Base-by-base conservation (phyloP, 2,329 filamentous ascomycete genomes). In the Ciborinia camelliae region DNA sequence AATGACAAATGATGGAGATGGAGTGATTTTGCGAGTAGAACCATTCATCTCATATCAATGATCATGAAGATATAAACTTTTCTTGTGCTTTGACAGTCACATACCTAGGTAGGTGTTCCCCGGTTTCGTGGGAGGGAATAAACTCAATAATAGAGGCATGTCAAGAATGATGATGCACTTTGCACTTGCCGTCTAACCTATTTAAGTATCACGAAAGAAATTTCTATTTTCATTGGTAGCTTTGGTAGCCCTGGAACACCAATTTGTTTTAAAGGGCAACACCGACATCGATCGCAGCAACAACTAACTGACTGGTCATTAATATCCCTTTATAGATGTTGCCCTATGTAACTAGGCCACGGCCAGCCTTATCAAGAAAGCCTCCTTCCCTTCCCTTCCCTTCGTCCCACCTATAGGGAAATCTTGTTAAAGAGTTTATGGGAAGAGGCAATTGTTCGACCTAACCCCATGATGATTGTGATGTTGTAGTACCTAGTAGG, bases 21-120 rank as follows among this genome's bases (percentile, higher is more conserved):
- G n/a, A n/a, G n/a, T n/a, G n/a, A n/a, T n/a, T n/a, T n/a, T n/a
- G n/a, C n/a, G n/a, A n/a, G n/a, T n/a, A n/a, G n/a, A n/a, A n/a
- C n/a, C n/a, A n/a, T 23, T 15, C 50, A 35, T 52, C 50, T 52
- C 20, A 35, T 52, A 4, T 35, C 5, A 14, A 28, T 6, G 35
- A 9, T n/a, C 9, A n/a, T 10, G 8, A 47, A 58, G 39, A 45
- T 52, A 35, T 52, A 23, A 52, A 52, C 30, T 52, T 52, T 52
- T 35, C 20, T 12, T 45, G 48, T 51, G 50, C 50, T 45, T 47
- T 58, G 54, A 47, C 50, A 23, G 30, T 45, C 39, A 57, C 54
- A 57, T 15, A 32, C n/a, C n/a, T n/a, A n/a, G n/a, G n/a, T n/a
- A n/a, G n/a, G n/a, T n/a, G n/a, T 43, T 57, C 53, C 53, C 53